Evolutionary conservation across 2,329 filamentous ascomycete genomes (phyloP), one percentile per base, ranked within the genome.

Genomic region (Intubia oerlemansii): DNA sequence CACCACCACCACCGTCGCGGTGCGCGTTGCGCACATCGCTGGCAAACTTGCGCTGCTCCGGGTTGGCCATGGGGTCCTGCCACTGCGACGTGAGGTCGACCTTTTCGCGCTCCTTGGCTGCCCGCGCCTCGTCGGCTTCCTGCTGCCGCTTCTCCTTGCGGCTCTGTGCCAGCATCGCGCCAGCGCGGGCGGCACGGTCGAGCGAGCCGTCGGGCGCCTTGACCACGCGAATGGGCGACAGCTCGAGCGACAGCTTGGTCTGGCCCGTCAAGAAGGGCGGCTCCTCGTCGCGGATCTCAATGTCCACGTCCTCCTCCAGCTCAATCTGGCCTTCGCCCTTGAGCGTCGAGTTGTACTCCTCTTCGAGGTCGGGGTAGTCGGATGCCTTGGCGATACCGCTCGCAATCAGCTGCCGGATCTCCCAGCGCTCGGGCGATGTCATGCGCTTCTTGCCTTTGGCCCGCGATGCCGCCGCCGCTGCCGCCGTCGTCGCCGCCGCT

Each of bases 161-260:
- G 45, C 98, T 88, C 46, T 88, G 91, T 4, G 85, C 79, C 10
- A 98, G 53, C 5, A 72, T 65, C 11, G 85, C 84, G 25, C 88
- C 85, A 7, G 84, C 74, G 78, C 95, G 92, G 11, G 90, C 90
- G 27, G 90, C 81, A 43, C 88, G 67, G 46, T 98, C 98, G 50
- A 98, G 72, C 4, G 85, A 95, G n/a, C 88, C 88, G 49, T 98
- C 88, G 0, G 88, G 90, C 2, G 88, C 88, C 51, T 95, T 95
- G 41, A 98, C 80, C 14, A 98, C 84, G 38, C 90, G 67, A 36
- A 98, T 98, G 0, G 88, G 88, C 2, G 84, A 93, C 4, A 98
- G 55, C 44, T 98, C 88, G 7, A 98, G 59, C 8, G 82, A 92
- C 45, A 92, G 84, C 45, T 93, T 93, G 1, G 88, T 98, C 48